Conservation (phyloP, 352 stramenopile genomes). For the Pythium dissimile region DNA sequence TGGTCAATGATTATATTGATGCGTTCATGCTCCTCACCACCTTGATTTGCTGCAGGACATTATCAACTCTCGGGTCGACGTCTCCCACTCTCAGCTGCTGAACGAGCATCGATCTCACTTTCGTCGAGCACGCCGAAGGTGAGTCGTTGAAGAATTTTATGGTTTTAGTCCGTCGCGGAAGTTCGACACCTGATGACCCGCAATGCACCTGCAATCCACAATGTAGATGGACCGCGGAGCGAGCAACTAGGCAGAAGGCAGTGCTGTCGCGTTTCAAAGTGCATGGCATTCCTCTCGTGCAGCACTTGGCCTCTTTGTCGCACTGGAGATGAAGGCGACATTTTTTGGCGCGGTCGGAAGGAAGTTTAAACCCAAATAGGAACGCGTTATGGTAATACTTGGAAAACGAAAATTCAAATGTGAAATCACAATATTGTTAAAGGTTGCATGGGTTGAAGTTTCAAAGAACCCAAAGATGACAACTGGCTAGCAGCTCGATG, state of each 20-base stretch:
- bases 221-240: slow-evolving; percentile 49
- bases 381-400: slow-evolving; percentile 17
- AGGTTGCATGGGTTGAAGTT: background rate
- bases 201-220: too few relatives aligned
- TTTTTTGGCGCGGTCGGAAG: background rate
- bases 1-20: too few relatives aligned
- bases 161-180: background rate
- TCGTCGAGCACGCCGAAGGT: slow-evolving; percentile 53
- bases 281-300: slow-evolving; percentile 58
- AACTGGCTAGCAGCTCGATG: slow-evolving; percentile 1
- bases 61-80: slow-evolving; percentile 62
- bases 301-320: slow-evolving; percentile 36
- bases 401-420: slow-evolving; percentile 2
- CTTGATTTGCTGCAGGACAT: slow-evolving; percentile 35
- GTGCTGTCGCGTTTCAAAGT: slow-evolving; percentile 56
- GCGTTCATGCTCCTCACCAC: background rate
- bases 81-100: slow-evolving; percentile 53
- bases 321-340: slow-evolving; percentile 10
- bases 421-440: background rate
- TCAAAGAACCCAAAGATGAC: too few relatives aligned
- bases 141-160: background rate
- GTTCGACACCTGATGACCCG: background rate
- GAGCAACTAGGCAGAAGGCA: slow-evolving; percentile 47
- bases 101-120: slow-evolving; percentile 66
- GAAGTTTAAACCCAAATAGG: slow-evolving; percentile 12